Evolutionary conservation across 2,329 filamentous ascomycete species (phyloP).

Genomic region (Pseudophaeomoniella oleicola): DNA sequence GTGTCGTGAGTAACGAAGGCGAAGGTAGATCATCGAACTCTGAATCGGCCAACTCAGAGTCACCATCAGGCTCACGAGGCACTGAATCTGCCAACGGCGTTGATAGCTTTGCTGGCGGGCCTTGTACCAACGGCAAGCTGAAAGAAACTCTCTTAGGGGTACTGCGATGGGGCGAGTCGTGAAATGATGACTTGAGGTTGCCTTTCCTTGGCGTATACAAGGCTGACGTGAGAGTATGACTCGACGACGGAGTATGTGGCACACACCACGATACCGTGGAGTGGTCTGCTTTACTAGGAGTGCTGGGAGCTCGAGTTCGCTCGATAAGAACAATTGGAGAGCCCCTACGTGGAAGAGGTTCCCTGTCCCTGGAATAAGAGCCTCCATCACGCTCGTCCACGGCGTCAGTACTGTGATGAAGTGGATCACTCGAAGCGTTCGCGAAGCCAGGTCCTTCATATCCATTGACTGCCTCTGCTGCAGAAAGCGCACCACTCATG

Average conservation of each 20-base stretch:
- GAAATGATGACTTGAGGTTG: too few species aligned
- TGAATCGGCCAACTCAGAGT: background rate
- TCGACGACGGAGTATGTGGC: background rate
- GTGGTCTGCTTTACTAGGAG: background rate
- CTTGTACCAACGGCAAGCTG: background rate
- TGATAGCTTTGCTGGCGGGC: background rate
- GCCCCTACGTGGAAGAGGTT: too few species aligned
- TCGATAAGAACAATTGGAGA: too few species aligned
- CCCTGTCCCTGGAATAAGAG: too few species aligned
- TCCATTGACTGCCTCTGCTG: too few species aligned
- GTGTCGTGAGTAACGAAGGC: background rate
- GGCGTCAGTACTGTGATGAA: too few species aligned
- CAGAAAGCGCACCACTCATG: too few species aligned
- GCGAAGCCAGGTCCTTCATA: too few species aligned
- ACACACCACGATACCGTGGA: background rate
- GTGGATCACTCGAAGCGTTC: too few species aligned
- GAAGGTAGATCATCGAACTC: background rate
- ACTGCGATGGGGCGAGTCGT: too few species aligned
- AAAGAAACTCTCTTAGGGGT: background rate
- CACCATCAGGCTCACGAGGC: background rate
- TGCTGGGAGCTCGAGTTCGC: background rate
- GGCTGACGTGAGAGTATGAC: background rate
- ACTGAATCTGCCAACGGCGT: background rate
- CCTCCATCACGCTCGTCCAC: too few species aligned
- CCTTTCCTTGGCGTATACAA: background rate